A percentile compares a stretch with the other conserved stretches of the same genome.
phyloP scores from a whole-genome alignment of 257 asterid species.

The Rauvolfia tetraphylla region DNA sequence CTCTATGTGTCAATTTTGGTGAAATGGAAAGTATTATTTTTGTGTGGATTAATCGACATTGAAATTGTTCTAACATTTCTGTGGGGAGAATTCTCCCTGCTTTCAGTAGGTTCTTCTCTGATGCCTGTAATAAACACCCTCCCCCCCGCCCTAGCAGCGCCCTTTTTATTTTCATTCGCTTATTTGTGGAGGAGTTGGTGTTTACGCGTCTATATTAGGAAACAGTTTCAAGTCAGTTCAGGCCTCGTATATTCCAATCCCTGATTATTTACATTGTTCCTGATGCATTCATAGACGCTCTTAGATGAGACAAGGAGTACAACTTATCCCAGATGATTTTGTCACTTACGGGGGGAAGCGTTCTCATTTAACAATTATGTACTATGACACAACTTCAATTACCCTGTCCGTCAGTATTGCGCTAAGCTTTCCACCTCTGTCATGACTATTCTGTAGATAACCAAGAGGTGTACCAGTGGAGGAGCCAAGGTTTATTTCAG shows the following conservation, averaged over 20 bases:
- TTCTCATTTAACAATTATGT: background rate
- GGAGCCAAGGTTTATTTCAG: background rate
- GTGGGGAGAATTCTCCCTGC: background rate
- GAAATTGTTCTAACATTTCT: background rate
- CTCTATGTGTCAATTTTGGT: conserved; percentile 9
- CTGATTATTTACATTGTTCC: background rate
- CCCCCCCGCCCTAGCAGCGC: too few relatives aligned
- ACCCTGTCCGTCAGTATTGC: background rate
- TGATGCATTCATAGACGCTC: background rate
- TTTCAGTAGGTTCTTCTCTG: background rate
- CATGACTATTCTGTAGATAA: background rate
- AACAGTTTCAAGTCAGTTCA: background rate
- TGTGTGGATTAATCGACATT: background rate
- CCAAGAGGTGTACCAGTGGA: background rate
- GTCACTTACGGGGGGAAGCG: too few relatives aligned
- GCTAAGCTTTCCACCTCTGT: background rate
- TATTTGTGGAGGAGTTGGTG: background rate
- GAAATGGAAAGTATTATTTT: conserved; percentile 5
- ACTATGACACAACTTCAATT: background rate
- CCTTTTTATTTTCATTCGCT: too few relatives aligned
- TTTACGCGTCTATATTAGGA: background rate
- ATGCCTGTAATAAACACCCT: too few relatives aligned
- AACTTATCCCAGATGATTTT: background rate
- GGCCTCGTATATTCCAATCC: too few relatives aligned
- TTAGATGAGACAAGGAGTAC: background rate